phyloP scores from a whole-genome alignment of 305 asterid genomes.

The Galium porrigens region DNA sequence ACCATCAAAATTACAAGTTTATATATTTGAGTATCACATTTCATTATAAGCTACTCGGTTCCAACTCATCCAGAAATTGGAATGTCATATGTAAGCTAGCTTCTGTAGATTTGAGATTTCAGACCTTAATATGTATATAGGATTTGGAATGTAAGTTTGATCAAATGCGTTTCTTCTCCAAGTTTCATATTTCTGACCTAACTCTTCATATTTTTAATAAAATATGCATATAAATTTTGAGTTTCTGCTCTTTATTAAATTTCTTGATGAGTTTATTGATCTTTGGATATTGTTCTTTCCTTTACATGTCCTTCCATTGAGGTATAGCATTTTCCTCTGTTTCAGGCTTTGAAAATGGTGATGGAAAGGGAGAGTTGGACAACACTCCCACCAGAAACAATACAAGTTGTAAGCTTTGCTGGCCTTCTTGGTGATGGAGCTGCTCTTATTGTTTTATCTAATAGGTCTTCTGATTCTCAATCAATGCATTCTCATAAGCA shows the following conservation, averaged over 20 bases:
- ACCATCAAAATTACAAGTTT: background rate
- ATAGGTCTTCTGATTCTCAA: constrained; percentile 37
- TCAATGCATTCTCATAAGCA: constrained; percentile 40
- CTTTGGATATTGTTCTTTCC: background rate
- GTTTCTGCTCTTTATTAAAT: background rate
- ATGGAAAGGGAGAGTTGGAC: constrained; percentile 95
- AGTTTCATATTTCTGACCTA: background rate
- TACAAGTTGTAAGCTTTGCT: constrained; percentile 79
- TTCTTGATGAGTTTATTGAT: background rate
- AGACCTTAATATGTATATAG: background rate
- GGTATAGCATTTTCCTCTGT: constrained; percentile 21
- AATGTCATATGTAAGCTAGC: background rate
- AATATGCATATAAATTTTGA: background rate
- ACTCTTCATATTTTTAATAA: background rate
- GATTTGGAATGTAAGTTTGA: background rate
- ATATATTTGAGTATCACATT: background rate
- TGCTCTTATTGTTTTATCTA: constrained; percentile 65
- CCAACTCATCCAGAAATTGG: background rate
- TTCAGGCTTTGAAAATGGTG: constrained; percentile 96
- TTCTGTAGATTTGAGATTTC: background rate
- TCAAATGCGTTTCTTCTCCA: background rate
- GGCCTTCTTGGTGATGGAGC: constrained; percentile 99
- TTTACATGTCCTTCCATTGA: constrained; percentile 6
- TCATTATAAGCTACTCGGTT: background rate
- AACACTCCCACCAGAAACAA: constrained; percentile 68